A percentile compares a stretch with the other conserved stretches of the same genome.
These are phyloP conservation scores for Hypomyces rosellus DNA, from an alignment of 2,329 filamentous ascomycete species.

Conservation along the genomic window DNA sequence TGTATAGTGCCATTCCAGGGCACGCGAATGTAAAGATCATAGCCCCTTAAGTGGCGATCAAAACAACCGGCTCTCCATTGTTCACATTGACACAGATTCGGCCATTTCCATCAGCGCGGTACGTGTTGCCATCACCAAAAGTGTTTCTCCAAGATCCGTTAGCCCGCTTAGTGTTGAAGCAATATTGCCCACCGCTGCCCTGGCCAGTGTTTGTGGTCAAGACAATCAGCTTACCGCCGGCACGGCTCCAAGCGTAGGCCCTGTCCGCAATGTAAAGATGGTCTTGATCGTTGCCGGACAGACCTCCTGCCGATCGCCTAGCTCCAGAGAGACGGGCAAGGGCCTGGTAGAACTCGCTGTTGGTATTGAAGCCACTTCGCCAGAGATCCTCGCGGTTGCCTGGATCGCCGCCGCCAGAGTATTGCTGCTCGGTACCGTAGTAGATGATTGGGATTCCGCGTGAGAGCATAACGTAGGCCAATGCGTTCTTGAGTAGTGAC, in stretches of 20 bases:
- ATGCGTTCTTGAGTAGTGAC: slow-evolving; percentile 51
- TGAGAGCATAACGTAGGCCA: slow-evolving; percentile 54
- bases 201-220: slow-evolving; percentile 39
- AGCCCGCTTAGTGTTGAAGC: slow-evolving; percentile 33
- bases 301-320: slow-evolving; percentile 39
- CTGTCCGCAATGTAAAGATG: slow-evolving; percentile 36
- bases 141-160: slow-evolving; percentile 36
- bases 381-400: slow-evolving; percentile 53
- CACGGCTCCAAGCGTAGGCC: slow-evolving; percentile 41
- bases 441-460: slow-evolving; percentile 60
- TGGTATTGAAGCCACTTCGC: slow-evolving; percentile 43
- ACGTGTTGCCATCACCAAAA: slow-evolving; percentile 28
- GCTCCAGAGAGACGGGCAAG: slow-evolving; percentile 36
- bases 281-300: slow-evolving; percentile 36
- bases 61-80: slow-evolving; percentile 37
- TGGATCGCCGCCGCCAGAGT: slow-evolving; percentile 38
- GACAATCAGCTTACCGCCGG: slow-evolving; percentile 37
- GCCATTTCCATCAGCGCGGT: slow-evolving; percentile 33
- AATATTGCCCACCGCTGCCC: slow-evolving; percentile 32
- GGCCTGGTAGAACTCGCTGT: slow-evolving; percentile 40
- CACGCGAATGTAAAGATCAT: too few species aligned
- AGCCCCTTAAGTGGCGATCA: slow-evolving; percentile 12
- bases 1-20: too few species aligned
- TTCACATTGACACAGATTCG: slow-evolving; percentile 34
- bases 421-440: slow-evolving; percentile 59